Percentiles rank a stretch among this genome's conserved stretches.
Conservation (phyloP, 495 filamentous ascomycete genomes). For the Echria macrotheca region DNA sequence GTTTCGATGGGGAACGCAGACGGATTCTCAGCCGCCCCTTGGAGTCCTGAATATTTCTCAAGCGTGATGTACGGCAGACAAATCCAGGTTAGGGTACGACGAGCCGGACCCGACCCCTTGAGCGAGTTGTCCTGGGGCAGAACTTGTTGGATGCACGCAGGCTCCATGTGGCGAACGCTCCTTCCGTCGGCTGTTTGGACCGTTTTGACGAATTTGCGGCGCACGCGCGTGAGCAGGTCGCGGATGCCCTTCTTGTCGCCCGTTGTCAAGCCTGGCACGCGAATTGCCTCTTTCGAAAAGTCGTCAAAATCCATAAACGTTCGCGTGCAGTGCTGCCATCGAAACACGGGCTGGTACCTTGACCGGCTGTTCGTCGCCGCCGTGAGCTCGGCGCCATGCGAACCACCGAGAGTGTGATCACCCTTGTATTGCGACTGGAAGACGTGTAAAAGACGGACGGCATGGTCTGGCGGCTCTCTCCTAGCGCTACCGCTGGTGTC, state of each 20-base stretch:
- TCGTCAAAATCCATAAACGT: conserved; percentile 4
- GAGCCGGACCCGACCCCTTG: conserved; percentile 11
- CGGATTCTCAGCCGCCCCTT: conserved; percentile 15
- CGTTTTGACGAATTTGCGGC: conserved; percentile 19
- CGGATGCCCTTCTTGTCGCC: neutral
- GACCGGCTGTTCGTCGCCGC: neutral
- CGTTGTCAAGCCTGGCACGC: neutral
- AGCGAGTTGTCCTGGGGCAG: conserved; percentile 18
- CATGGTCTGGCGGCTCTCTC: neutral
- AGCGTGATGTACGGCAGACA: conserved; percentile 38
- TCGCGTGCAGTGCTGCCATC: conserved; percentile 5
- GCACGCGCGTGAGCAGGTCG: neutral
- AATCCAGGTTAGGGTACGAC: conserved; percentile 27
- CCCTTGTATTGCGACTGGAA: conserved; percentile 1
- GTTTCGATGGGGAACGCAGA: conserved; percentile 31
- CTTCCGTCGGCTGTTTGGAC: conserved; percentile 21
- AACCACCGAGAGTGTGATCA: neutral
- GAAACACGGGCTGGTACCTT: conserved; percentile 1
- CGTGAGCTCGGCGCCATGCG: conserved; percentile 2
- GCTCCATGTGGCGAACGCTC: conserved; percentile 27
- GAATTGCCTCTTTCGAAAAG: conserved; percentile 1
- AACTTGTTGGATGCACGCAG: conserved; percentile 21
- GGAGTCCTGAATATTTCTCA: conserved; percentile 28
- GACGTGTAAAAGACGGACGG: neutral
- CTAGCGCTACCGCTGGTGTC: neutral